Percentiles rank a stretch among this genome's conserved stretches.
phyloP scores from a whole-genome alignment of 2,329 filamentous ascomycete species.

The Zarea fungicola region DNA sequence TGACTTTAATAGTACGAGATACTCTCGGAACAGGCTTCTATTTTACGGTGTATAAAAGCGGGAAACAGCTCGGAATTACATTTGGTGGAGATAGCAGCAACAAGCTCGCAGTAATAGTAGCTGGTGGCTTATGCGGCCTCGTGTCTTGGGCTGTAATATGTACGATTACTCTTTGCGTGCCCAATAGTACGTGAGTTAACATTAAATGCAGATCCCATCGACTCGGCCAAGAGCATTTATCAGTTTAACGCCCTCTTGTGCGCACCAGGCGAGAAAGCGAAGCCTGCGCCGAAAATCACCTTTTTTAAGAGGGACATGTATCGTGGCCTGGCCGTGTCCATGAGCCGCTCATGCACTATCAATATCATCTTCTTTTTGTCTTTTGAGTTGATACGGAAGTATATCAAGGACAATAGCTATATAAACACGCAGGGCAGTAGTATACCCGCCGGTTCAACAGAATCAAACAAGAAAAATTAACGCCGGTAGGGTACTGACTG shows the following conservation, averaged over 20 bases:
- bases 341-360: conserved; percentile 74
- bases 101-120: conserved; percentile 70
- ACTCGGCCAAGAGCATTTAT: conserved; percentile 81
- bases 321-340: conserved; percentile 75
- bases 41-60: conserved; percentile 84
- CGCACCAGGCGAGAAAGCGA: conserved; percentile 57
- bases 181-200: conserved; percentile 9
- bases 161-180: conserved; percentile 34
- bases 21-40: conserved; percentile 80
- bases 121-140: conserved; percentile 76
- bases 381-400: conserved; percentile 77
- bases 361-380: conserved; percentile 89
- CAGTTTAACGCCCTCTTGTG: conserved; percentile 74
- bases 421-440: no score
- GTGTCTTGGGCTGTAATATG: conserved; percentile 76
- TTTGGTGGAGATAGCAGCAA: conserved; percentile 68
- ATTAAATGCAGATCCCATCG: conserved; percentile 55
- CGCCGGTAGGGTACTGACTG: no score
- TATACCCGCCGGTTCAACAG: no score
- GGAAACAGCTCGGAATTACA: conserved; percentile 75
- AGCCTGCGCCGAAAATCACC: conserved; percentile 65
- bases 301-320: conserved; percentile 78
- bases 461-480: no score
- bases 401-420: conserved; percentile 44
- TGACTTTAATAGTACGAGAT: conserved; percentile 58